Percentiles rank a stretch among this genome's conserved stretches.
These are phyloP conservation scores for Phragmites australis DNA, from an alignment of 176 grass and related monocot genomes.

Conservation along the genomic window DNA sequence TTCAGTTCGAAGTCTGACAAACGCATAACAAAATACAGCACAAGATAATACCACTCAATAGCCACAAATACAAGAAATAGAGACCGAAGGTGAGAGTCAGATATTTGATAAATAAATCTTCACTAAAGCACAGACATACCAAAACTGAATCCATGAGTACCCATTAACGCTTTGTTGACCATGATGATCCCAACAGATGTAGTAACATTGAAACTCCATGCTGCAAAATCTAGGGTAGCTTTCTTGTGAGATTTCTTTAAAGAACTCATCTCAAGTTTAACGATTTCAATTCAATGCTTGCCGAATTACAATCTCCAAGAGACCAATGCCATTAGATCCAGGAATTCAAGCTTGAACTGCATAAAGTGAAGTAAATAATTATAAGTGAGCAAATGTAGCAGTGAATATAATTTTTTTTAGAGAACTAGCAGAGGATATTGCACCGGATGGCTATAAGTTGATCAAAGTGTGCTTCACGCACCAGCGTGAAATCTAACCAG, in stretches of 20 bases:
- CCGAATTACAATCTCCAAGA: slow-evolving; percentile 6
- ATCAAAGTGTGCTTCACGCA: not conserved
- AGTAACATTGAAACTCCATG: slow-evolving; percentile 84
- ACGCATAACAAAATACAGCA: not conserved
- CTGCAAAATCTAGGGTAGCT: slow-evolving; percentile 57
- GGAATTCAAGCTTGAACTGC: slow-evolving; percentile 37
- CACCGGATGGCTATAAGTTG: not conserved
- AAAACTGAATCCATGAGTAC: slow-evolving; percentile 71
- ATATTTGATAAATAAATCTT: not conserved
- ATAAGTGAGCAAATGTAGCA: not conserved
- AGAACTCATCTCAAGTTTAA: slow-evolving; percentile 48
- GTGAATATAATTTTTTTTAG: no score
- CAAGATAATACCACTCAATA: not conserved
- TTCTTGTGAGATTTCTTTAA: slow-evolving; percentile 73
- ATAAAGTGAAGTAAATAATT: not conserved
- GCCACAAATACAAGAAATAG: slow-evolving; percentile 7
- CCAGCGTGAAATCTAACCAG: not conserved
- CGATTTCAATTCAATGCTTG: slow-evolving; percentile 8
- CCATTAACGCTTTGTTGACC: slow-evolving; percentile 91
- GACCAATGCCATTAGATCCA: no score
- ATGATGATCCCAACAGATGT: slow-evolving; percentile 91
- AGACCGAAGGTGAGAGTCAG: not conserved
- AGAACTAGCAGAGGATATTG: no score
- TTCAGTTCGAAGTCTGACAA: not conserved
- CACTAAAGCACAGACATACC: slow-evolving; percentile 40